Conservation (phyloP, 2,329 filamentous ascomycete genomes). For the Aspergillus candidus region DNA sequence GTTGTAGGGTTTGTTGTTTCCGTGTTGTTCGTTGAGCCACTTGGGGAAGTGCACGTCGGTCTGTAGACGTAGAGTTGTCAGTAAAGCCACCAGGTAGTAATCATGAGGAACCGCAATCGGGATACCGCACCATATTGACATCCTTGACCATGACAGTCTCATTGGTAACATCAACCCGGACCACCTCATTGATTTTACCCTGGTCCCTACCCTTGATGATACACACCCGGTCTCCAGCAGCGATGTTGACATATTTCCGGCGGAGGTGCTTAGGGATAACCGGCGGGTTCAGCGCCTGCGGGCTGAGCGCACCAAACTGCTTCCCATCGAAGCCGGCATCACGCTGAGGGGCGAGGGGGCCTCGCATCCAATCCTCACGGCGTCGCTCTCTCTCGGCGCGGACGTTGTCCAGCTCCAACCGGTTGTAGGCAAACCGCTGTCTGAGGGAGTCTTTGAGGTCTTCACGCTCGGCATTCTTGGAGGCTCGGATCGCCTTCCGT, state of each 20-base stretch:
- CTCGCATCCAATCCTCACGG: conserved; percentile 71
- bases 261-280: conserved; percentile 35
- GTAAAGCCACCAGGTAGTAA: neutral
- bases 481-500: conserved; percentile 40
- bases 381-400: conserved; percentile 51
- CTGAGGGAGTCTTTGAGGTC: conserved; percentile 27
- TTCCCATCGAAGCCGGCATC: conserved; percentile 57
- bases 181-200: conserved; percentile 75
- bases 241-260: conserved; percentile 54
- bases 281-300: conserved; percentile 31
- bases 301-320: conserved; percentile 53
- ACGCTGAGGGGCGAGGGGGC: conserved; percentile 69
- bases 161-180: conserved; percentile 47
- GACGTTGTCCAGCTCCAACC: conserved; percentile 32
- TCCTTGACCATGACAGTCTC: conserved; percentile 58
- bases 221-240: conserved; percentile 70
- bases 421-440: conserved; percentile 27
- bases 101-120: neutral
- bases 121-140: conserved; percentile 54
- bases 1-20: conserved; percentile 38
- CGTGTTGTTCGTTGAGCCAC: conserved; percentile 32
- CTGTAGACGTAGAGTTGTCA: conserved; percentile 20
- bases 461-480: conserved; percentile 36
- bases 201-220: conserved; percentile 70
- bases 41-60: conserved; percentile 38